Evolutionary conservation across 495 filamentous ascomycete genomes (phyloP).

Genomic region (Neurospora sp.): DNA sequence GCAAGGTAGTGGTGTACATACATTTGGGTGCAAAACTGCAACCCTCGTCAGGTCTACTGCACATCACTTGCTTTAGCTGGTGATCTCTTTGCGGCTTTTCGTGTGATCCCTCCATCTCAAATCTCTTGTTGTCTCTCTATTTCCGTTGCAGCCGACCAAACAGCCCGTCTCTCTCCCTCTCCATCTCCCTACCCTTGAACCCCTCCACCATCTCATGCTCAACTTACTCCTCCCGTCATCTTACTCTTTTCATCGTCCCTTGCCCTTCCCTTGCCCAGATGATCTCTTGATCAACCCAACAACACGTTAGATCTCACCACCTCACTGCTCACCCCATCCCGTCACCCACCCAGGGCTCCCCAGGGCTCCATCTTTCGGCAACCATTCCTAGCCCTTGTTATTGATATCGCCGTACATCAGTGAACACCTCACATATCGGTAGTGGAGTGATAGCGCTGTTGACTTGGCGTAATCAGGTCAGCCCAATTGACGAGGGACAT

Average conservation of each 20-base stretch:
- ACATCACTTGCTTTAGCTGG: background rate
- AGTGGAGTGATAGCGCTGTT: background rate
- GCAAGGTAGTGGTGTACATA: background rate
- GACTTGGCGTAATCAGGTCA: background rate
- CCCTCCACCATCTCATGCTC: background rate
- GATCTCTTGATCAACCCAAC: background rate
- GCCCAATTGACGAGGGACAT: background rate
- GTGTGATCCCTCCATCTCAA: background rate
- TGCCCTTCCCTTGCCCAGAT: background rate
- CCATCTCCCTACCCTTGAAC: background rate
- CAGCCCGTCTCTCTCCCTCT: background rate
- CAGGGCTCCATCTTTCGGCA: background rate
- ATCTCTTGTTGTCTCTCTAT: background rate
- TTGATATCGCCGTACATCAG: background rate
- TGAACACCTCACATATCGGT: background rate
- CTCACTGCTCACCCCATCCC: background rate
- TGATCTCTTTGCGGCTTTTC: background rate
- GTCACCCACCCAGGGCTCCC: background rate
- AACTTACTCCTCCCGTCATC: background rate
- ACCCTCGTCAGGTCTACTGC: background rate
- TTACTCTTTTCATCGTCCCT: background rate
- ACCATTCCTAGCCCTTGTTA: background rate
- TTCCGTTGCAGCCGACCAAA: background rate
- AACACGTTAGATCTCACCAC: background rate
- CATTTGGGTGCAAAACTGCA: background rate